A percentile compares a stretch with the other conserved stretches of the same genome.
Evolutionary conservation across 2,329 filamentous ascomycete species (phyloP).

Genomic region (Colletotrichum cuscutae): DNA sequence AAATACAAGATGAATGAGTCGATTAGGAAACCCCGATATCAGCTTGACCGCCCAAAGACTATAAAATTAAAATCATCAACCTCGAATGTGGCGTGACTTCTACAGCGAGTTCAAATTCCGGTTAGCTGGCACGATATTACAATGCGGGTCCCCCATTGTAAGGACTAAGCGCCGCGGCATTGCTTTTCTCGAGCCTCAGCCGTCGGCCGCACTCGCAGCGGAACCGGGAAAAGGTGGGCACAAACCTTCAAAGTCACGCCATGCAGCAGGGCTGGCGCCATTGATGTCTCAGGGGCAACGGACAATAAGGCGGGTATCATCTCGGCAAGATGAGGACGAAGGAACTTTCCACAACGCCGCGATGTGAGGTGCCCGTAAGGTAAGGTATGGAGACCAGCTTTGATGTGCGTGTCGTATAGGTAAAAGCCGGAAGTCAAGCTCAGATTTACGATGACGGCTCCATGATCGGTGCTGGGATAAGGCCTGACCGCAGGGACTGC

Average conservation of each 20-base stretch:
- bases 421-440: neutral
- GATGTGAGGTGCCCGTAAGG: too few species aligned
- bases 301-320: neutral
- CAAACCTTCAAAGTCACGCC: conserved; percentile 6
- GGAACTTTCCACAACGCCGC: neutral
- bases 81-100: neutral
- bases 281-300: neutral
- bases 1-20: neutral
- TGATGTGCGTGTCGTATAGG: neutral
- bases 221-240: neutral
- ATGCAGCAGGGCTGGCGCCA: neutral
- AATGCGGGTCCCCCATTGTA: neutral
- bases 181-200: conserved; percentile 20
- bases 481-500: neutral
- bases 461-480: neutral
- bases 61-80: neutral
- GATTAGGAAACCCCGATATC: neutral
- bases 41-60: neutral
- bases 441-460: neutral
- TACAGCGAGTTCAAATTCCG: neutral
- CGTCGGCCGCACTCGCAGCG: conserved; percentile 7
- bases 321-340: neutral
- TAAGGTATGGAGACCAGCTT: neutral
- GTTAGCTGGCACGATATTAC: neutral
- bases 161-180: neutral